These are phyloP conservation scores for Phytopythium litorale DNA, from an alignment of 352 stramenopile species.

Conservation along the genomic window DNA sequence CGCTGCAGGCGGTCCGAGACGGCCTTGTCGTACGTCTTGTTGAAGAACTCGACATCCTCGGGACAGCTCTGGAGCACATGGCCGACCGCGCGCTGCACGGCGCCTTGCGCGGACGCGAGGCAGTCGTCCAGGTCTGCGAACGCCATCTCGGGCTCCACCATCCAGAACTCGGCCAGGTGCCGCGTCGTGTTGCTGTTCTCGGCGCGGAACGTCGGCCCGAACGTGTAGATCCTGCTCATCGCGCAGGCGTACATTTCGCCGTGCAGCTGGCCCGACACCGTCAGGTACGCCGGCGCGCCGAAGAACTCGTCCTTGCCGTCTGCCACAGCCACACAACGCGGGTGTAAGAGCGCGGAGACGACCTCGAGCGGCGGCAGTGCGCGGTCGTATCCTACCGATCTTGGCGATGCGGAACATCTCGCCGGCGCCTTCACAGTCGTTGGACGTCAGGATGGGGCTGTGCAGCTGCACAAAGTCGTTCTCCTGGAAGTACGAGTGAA, in stretches of 20 bases:
- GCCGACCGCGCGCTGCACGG: constrained; percentile 87
- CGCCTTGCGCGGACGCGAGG: constrained; percentile 93
- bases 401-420: constrained; percentile 96
- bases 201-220: constrained; percentile 98
- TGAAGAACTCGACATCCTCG: constrained; percentile 94
- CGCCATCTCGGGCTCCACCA: constrained; percentile 96
- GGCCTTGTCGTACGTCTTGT: constrained; percentile 86
- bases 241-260: constrained; percentile 97
- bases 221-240: constrained; percentile 98
- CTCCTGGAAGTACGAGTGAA: constrained; percentile 74
- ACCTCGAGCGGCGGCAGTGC: not conserved
- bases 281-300: constrained; percentile 88
- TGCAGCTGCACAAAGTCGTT: constrained; percentile 77
- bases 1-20: constrained; percentile 83
- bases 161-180: constrained; percentile 98
- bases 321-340: constrained; percentile 8
- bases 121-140: constrained; percentile 79
- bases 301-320: constrained; percentile 94
- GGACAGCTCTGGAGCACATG: constrained; percentile 79
- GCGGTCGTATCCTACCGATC: constrained; percentile 37
- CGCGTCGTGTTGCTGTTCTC: constrained; percentile 98
- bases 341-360: constrained; percentile 5
- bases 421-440: constrained; percentile 97
- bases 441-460: constrained; percentile 96
- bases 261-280: constrained; percentile 92